A percentile compares a stretch with the other conserved stretches of the same genome.
These are phyloP conservation scores for Globisporangium mamillatum DNA, from an alignment of 352 stramenopile genomes.

Conservation along the genomic window DNA sequence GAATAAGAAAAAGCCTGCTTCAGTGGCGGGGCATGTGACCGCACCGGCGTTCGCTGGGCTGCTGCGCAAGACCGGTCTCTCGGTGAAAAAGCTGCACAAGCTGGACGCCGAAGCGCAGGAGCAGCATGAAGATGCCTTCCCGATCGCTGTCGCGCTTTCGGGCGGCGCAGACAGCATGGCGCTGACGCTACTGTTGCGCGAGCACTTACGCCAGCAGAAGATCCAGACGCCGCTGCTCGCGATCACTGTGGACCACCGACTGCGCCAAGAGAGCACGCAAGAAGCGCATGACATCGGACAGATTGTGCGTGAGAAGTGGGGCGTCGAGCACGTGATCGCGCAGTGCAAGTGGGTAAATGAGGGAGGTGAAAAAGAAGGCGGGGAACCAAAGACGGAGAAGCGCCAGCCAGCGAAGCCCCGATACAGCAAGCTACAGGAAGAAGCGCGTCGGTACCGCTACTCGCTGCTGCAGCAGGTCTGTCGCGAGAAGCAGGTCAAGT, in stretches of 20 bases:
- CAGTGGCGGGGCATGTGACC: conserved; percentile 23
- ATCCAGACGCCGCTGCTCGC: conserved; percentile 67
- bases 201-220: conserved; percentile 45
- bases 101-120: conserved; percentile 29
- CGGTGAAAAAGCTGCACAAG: conserved; percentile 35
- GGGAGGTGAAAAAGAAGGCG: not conserved
- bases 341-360: conserved; percentile 47
- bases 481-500: conserved; percentile 44
- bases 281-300: conserved; percentile 55
- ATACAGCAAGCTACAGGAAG: conserved; percentile 75
- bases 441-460: conserved; percentile 69
- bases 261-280: conserved; percentile 58
- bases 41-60: conserved; percentile 30
- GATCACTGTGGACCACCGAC: conserved; percentile 76
- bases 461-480: conserved; percentile 54
- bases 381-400: not conserved
- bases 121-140: conserved; percentile 24
- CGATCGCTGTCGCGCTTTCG: conserved; percentile 69
- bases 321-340: conserved; percentile 50
- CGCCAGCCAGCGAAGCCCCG: conserved; percentile 30
- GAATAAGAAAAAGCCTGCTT: too few species aligned
- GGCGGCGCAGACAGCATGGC: conserved; percentile 82
- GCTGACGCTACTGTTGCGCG: conserved; percentile 66
- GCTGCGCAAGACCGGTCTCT: conserved; percentile 37
- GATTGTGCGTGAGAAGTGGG: conserved; percentile 39